Percentiles rank a stretch among this genome's conserved stretches.
phyloP scores from a whole-genome alignment of 352 stramenopile species.

The Phytophthora citrophthora region DNA sequence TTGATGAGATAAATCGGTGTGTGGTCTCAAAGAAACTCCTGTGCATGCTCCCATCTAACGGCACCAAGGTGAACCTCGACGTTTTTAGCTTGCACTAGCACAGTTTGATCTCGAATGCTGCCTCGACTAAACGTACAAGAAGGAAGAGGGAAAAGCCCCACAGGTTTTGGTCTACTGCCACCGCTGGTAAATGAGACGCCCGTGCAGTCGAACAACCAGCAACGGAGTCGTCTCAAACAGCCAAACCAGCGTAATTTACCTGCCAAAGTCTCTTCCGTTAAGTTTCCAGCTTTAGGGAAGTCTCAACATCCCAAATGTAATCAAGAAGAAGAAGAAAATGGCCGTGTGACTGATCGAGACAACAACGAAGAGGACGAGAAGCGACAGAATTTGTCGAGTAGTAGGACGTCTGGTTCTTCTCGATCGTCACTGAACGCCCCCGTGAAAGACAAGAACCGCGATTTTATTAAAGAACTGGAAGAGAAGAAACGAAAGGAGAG shows the following conservation, averaged over 20 bases:
- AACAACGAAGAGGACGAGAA: constrained; percentile 32
- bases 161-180: constrained; percentile 19
- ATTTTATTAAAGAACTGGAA: constrained; percentile 76
- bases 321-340: constrained; percentile 46
- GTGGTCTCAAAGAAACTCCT: constrained; percentile 14
- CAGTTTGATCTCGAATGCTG: constrained; percentile 6
- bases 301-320: constrained; percentile 36
- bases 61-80: neutral
- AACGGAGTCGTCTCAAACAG: constrained; percentile 35
- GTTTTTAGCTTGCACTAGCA: neutral
- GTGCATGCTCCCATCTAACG: constrained; percentile 13
- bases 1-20: constrained; percentile 9
- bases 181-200: constrained; percentile 14
- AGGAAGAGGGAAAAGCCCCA: constrained; percentile 11
- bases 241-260: constrained; percentile 20
- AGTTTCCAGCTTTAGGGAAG: constrained; percentile 50
- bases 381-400: constrained; percentile 20
- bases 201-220: constrained; percentile 6
- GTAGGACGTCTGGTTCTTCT: constrained; percentile 19
- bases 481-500: constrained; percentile 77
- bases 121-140: constrained; percentile 17
- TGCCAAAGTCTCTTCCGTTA: constrained; percentile 29
- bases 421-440: constrained; percentile 15
- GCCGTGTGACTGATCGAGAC: constrained; percentile 4
- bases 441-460: constrained; percentile 57